phyloP scores from a whole-genome alignment of 192 early-diverging fungal species.

The Phycomyces nitens region DNA sequence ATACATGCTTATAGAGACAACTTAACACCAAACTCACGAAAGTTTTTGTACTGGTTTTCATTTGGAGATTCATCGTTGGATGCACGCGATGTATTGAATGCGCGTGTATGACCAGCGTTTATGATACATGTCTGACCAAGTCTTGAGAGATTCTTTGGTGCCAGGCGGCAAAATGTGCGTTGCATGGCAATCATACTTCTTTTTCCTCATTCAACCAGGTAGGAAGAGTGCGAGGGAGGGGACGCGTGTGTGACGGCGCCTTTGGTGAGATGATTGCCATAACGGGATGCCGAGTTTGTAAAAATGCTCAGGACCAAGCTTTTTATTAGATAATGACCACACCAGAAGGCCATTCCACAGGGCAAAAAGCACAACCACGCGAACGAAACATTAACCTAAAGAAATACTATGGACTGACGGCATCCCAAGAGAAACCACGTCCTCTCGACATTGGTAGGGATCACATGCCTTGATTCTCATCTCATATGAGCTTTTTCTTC shows the following conservation, averaged over 20 bases:
- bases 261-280: too few relatives aligned
- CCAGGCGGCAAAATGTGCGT: not conserved
- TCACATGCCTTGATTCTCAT: slow-evolving; percentile 8
- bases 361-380: not conserved
- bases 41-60: too few relatives aligned
- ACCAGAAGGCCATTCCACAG: not conserved
- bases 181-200: too few relatives aligned
- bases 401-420: slow-evolving; percentile 47
- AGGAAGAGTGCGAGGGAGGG: too few relatives aligned
- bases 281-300: not conserved
- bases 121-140: too few relatives aligned
- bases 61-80: too few relatives aligned
- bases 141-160: not conserved
- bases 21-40: not conserved
- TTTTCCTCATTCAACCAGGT: too few relatives aligned
- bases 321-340: not conserved
- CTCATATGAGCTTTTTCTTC: slow-evolving; percentile 3
- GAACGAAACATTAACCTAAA: slow-evolving; percentile 47
- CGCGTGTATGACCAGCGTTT: not conserved
- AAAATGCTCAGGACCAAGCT: not conserved
- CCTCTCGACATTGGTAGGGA: slow-evolving; percentile 68
- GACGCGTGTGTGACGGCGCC: too few relatives aligned
- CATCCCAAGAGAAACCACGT: slow-evolving; percentile 46
- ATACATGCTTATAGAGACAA: not conserved
- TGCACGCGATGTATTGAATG: too few relatives aligned